A percentile compares a stretch with the other conserved stretches of the same genome.
Conservation (phyloP, 768 basidiomycete genomes). For the Rhodotorula diobovata region DNA sequence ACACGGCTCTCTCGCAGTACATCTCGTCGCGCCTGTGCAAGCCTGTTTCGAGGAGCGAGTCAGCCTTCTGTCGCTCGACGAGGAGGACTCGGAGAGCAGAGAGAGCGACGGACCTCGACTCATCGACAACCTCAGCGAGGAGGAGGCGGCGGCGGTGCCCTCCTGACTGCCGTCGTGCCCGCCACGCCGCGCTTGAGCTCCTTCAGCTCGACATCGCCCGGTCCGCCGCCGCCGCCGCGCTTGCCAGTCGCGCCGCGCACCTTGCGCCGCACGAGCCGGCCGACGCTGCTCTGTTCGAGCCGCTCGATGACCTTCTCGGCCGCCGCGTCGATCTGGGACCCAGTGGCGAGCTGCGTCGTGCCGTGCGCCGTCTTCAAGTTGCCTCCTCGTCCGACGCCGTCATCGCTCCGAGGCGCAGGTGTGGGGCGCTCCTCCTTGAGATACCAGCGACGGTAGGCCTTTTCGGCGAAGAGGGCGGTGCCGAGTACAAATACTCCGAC, state of each 20-base stretch:
- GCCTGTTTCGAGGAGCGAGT: background rate
- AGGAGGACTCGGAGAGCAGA: background rate
- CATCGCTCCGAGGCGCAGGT: background rate
- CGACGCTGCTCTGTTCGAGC: conserved; percentile 20
- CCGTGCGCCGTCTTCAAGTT: background rate
- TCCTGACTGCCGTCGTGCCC: conserved; percentile 7
- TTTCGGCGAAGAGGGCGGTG: conserved; percentile 15
- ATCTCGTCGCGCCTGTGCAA: background rate
- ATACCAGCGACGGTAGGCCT: conserved; percentile 15
- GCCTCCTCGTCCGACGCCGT: background rate
- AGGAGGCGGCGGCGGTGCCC: conserved; percentile 21
- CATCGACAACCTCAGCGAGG: background rate
- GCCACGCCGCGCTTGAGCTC: background rate
- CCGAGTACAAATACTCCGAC: conserved; percentile 8
- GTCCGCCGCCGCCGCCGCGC: background rate
- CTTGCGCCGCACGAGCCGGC: conserved; percentile 11
- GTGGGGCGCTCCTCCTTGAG: background rate
- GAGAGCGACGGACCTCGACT: background rate
- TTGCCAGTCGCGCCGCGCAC: background rate
- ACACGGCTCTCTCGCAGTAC: background rate
- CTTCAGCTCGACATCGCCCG: conserved; percentile 16
- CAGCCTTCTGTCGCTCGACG: background rate
- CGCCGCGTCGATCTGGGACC: conserved; percentile 10
- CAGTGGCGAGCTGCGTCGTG: conserved; percentile 4
- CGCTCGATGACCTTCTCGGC: conserved; percentile 28